Percentiles rank a stretch among this genome's conserved stretches.
These are phyloP conservation scores for Farysia itapuensis DNA, from an alignment of 1,284 basidiomycete species.

Conservation along the genomic window DNA sequence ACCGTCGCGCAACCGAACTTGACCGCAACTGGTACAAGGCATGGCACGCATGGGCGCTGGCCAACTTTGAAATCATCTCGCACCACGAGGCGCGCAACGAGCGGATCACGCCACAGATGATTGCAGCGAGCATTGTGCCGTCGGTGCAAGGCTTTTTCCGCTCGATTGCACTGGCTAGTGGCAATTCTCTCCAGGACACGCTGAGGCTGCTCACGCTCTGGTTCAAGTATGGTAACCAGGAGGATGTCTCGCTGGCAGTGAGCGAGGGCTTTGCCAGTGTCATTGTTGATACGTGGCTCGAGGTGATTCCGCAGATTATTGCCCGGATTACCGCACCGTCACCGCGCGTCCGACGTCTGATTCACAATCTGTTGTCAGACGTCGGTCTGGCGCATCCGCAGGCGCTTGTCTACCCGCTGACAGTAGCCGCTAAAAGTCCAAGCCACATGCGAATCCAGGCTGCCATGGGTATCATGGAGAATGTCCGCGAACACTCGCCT, in stretches of 20 bases:
- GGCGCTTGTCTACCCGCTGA: conserved; percentile 95
- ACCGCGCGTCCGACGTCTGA: conserved; percentile 81
- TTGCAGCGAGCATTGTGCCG: conserved; percentile 86
- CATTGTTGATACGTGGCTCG: conserved; percentile 96
- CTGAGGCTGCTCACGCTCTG: conserved; percentile 90
- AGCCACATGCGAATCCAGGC: conserved; percentile 79
- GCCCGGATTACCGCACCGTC: conserved; percentile 96
- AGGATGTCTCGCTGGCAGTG: conserved; percentile 88
- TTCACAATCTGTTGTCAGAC: conserved; percentile 84
- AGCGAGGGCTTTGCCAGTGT: conserved; percentile 83
- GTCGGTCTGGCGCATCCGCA: conserved; percentile 97
- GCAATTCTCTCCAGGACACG: conserved; percentile 93
- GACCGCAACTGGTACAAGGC: conserved; percentile 97
- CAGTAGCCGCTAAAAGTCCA: conserved; percentile 95
- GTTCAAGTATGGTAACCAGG: conserved; percentile 96
- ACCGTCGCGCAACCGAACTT: conserved; percentile 84
- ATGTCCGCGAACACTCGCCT: conserved; percentile 89
- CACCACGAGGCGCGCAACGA: conserved; percentile 63
- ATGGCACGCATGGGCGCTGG: conserved; percentile 98
- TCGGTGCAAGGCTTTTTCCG: conserved; percentile 94
- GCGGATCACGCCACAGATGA: conserved; percentile 72
- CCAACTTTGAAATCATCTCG: conserved; percentile 88
- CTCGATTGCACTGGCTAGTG: conserved; percentile 81
- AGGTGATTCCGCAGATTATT: conserved; percentile 99
- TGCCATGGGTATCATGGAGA: conserved; percentile 84